Evolutionary conservation across 257 asterid species (phyloP), one percentile per base, ranked within the genome.

Genomic region (Solanum bukasovii): DNA sequence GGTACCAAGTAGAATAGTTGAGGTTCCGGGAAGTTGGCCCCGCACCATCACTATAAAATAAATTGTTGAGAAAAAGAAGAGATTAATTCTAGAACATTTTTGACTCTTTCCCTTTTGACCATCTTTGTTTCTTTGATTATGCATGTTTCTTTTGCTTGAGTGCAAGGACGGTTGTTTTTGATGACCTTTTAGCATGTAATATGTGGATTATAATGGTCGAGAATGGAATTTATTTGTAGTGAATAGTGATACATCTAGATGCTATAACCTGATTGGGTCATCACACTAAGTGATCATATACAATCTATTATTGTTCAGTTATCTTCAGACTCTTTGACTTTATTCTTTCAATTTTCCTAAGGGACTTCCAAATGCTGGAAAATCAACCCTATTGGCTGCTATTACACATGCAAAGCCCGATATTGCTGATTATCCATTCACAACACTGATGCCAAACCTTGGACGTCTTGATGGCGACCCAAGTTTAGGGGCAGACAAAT

Each of bases 311-410:
- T 71, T 12, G 25, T 87, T 35, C 7, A 21, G 20, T 29, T 9
- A 21, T 38, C 61, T 84, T 44, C 87, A 84, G 46, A 31, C 35
- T 63, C 88, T 70, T n/a, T 87, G 78, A 46, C n/a, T 52, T 85
- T 46, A 44, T 52, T 86, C 84, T 84, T 23, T 16, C 61, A 85
- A 86, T 88, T 86, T 89, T 68, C n/a, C 20, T 10, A 87, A 97
- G 99, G 99, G 99, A 78, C 98, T 97, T 88, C 99, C 99, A 49
- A 96, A 96, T 94, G 99, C 99, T 74, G 99, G 98, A 88, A 97
- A 97, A 90, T 97, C 99, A 34, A 97, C 98, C 29, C 93, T 97
- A 52, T 88, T 97, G 87, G 98, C 98, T 65, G 94, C 99, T 88
- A 95, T 94, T 83, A 97, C 99, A 85, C 93, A 91, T 67, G 99